Percentiles rank a stretch among this genome's conserved stretches.
These are phyloP conservation scores for Neurospora cerealis DNA, from an alignment of 495 filamentous ascomycete species.

Conservation along the genomic window DNA sequence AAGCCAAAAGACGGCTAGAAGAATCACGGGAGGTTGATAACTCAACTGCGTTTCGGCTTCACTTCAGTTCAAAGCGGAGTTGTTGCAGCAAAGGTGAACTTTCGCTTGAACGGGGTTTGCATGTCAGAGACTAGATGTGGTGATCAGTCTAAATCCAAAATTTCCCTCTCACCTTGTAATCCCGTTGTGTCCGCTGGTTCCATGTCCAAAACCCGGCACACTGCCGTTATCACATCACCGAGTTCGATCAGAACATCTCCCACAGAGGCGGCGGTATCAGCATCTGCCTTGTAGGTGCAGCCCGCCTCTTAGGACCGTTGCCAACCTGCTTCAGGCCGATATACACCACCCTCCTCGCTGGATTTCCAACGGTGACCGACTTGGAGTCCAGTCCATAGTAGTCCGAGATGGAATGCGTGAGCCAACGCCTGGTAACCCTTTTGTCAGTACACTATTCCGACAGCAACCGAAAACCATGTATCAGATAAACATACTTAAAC, in stretches of 20 bases:
- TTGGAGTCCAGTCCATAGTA: constrained; percentile 89
- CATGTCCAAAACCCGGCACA: neutral
- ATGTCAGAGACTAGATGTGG: neutral
- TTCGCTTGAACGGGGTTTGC: neutral
- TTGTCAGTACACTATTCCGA: neutral
- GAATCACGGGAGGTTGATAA: neutral
- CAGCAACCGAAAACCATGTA: neutral
- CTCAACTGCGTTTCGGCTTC: neutral
- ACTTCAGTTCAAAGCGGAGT: neutral
- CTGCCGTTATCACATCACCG: neutral
- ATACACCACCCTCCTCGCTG: constrained; percentile 74
- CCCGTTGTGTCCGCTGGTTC: neutral
- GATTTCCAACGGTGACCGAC: constrained; percentile 67
- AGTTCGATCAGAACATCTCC: constrained; percentile 20
- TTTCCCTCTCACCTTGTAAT: neutral
- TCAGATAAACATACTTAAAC: constrained; percentile 57
- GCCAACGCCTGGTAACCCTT: constrained; percentile 60
- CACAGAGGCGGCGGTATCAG: constrained; percentile 21
- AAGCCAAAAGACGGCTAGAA: neutral
- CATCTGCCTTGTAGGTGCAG: neutral
- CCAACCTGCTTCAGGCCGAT: constrained; percentile 57
- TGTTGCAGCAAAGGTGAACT: neutral
- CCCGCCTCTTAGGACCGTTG: constrained; percentile 8
- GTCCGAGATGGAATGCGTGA: constrained; percentile 82
- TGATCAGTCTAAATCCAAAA: neutral